Evolutionary conservation across 2,329 filamentous ascomycete species (phyloP).

Genomic region (Chlorencoelia australis): DNA sequence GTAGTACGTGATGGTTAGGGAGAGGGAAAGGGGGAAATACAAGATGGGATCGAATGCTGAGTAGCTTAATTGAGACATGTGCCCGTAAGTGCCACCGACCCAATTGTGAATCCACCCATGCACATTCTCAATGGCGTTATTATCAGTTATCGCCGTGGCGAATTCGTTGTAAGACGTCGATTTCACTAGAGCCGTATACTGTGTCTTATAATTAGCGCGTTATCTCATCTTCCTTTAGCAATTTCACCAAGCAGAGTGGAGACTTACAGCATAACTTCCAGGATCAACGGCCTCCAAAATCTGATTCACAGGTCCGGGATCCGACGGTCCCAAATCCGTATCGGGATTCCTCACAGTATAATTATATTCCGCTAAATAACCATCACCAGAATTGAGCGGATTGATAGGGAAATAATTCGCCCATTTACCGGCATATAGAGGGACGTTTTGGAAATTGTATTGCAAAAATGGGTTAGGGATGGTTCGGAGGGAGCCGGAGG

Average conservation of each 20-base stretch:
- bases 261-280: constrained; percentile 13
- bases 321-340: constrained; percentile 7
- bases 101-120: constrained; percentile 35
- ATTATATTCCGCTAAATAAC: constrained; percentile 22
- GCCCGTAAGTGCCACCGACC: constrained; percentile 28
- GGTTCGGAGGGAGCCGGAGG: constrained; percentile 9
- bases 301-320: constrained; percentile 13
- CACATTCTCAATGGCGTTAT: constrained; percentile 35
- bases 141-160: constrained; percentile 29
- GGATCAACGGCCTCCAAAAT: constrained; percentile 12
- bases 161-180: constrained; percentile 31
- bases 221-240: not conserved
- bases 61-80: constrained; percentile 34
- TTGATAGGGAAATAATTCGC: too few species aligned
- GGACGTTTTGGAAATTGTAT: constrained; percentile 36
- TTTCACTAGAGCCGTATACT: constrained; percentile 36
- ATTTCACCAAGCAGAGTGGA: not conserved
- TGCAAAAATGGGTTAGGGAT: constrained; percentile 43
- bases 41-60: constrained; percentile 39
- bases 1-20: not conserved
- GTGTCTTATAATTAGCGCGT: constrained; percentile 4
- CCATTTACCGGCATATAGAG: constrained; percentile 28
- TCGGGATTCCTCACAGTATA: constrained; percentile 27
- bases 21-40: constrained; percentile 23
- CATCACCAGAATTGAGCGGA: constrained; percentile 28